Evolutionary conservation across 495 filamentous ascomycete genomes (phyloP), one percentile per base, ranked within the genome.

Genomic region (Hypoxylon lienhwacheense): DNA sequence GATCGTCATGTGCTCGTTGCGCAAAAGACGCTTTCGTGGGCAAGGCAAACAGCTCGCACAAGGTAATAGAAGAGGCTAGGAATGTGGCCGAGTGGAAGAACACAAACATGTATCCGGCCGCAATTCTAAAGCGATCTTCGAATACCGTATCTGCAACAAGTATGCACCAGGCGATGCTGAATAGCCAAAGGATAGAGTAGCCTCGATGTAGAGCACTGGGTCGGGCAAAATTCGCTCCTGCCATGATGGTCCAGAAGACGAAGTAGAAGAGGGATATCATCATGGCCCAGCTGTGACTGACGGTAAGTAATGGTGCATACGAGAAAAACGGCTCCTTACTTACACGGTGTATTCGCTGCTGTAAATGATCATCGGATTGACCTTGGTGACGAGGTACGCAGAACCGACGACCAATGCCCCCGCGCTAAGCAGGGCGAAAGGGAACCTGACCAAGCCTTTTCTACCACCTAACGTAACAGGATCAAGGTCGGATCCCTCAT

Each of bases 311-410:
- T 12, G 7, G 11, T 17, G 2, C 5, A 7, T 14, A 19, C 11
- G 1, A 17, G 7, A 2, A 24, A 24, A 50, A 5, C 29, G 49
- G 68, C 22, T 25, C 4, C 7, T 8, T 0, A 68, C 75, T 65
- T 74, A 81, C 69, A 97, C 88, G 1, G 89, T 79, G 57, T 91
- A 96, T 52, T 83, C 78, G 59, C 85, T 91, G 67, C 89, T 89
- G 69, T 96, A 93, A 12, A 92, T 73, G 57, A 97, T 89, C 53
- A 85, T 78, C 2, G 91, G 91, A 62, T 98, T 97, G 64, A 91
- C 65, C 69, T 90, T 95, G 17, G 77, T 80, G 28, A 95, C 57
- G 55, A 97, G 69, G 61, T 86, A 90, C 7, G 87, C 88, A 47
- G 88, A 70, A 1, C 81, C 89, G n/a, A 93, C 67, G 1, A 84